Evolutionary conservation across 2,329 filamentous ascomycete genomes (phyloP).

Genomic region (Fusarium dimerum): DNA sequence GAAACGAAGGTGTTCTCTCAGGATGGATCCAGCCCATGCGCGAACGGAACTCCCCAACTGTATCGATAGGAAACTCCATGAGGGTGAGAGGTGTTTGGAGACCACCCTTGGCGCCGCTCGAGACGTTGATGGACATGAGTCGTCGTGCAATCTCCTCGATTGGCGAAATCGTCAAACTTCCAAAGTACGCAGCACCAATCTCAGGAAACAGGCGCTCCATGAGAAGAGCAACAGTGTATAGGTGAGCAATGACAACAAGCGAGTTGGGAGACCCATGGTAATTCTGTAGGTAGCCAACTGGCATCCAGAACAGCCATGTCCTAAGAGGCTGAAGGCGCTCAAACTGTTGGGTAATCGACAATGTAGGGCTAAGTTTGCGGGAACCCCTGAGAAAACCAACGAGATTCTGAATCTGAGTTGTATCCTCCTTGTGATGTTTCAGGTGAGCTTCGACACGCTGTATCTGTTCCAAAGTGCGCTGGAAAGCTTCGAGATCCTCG

Average conservation of each 20-base stretch:
- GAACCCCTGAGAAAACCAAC: slow-evolving; percentile 72
- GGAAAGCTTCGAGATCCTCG: slow-evolving; percentile 70
- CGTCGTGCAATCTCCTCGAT: slow-evolving; percentile 84
- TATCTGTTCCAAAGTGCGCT: slow-evolving; percentile 66
- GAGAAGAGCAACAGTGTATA: slow-evolving; percentile 84
- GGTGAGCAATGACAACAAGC: slow-evolving; percentile 82
- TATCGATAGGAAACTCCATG: slow-evolving; percentile 73
- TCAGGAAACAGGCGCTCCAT: slow-evolving; percentile 92
- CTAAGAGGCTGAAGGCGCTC: slow-evolving; percentile 84
- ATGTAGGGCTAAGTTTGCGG: slow-evolving; percentile 67
- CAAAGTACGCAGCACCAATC: slow-evolving; percentile 86
- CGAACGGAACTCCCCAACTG: slow-evolving; percentile 66
- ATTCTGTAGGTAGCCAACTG: slow-evolving; percentile 78
- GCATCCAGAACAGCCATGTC: slow-evolving; percentile 95
- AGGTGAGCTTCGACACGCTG: slow-evolving; percentile 68
- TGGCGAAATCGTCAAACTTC: slow-evolving; percentile 74
- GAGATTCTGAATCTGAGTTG: slow-evolving; percentile 67
- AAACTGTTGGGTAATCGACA: slow-evolving; percentile 82
- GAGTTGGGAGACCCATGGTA: slow-evolving; percentile 75
- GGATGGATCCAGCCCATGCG: slow-evolving; percentile 69
- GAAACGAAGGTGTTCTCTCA: slow-evolving; percentile 59
- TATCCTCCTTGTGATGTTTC: slow-evolving; percentile 69
- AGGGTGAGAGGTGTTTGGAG: slow-evolving; percentile 63
- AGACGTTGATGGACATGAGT: slow-evolving; percentile 68
- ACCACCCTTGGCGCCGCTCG: slow-evolving; percentile 56